These are phyloP conservation scores for Puccinia triticina DNA, from an alignment of 1,284 basidiomycete species.

Conservation along the genomic window DNA sequence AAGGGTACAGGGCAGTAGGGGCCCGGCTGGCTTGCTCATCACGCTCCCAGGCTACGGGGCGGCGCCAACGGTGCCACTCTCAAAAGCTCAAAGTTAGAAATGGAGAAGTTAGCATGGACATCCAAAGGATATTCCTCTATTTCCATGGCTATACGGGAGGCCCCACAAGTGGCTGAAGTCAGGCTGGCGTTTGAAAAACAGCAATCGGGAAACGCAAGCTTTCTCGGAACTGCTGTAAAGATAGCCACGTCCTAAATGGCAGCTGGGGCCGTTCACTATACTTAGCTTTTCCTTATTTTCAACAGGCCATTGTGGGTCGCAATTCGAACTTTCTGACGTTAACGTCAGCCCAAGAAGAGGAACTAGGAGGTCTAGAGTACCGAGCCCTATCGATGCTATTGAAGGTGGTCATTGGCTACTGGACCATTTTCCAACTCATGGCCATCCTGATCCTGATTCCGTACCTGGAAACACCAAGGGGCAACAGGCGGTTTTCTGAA, in stretches of 20 bases:
- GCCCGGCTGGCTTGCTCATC: no score
- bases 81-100: no score
- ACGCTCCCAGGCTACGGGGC: no score
- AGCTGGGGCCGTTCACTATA: constrained; percentile 53
- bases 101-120: no score
- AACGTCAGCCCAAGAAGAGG: constrained; percentile 80
- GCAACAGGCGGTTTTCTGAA: constrained; percentile 53
- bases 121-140: no score
- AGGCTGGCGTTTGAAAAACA: no score
- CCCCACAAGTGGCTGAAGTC: no score
- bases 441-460: constrained; percentile 57
- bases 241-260: background rate
- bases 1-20: no score
- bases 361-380: constrained; percentile 92
- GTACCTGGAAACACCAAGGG: constrained; percentile 55
- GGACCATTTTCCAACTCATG: constrained; percentile 53
- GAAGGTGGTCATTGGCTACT: constrained; percentile 57
- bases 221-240: no score
- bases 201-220: no score
- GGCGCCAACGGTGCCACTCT: no score
- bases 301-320: constrained; percentile 72
- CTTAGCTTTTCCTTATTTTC: constrained; percentile 27
- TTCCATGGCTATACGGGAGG: no score
- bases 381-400: constrained; percentile 78
- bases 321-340: constrained; percentile 85